Percentiles rank a stretch among this genome's conserved stretches.
Conservation (phyloP, 495 filamentous ascomycete species). For the Cercophora samala region DNA sequence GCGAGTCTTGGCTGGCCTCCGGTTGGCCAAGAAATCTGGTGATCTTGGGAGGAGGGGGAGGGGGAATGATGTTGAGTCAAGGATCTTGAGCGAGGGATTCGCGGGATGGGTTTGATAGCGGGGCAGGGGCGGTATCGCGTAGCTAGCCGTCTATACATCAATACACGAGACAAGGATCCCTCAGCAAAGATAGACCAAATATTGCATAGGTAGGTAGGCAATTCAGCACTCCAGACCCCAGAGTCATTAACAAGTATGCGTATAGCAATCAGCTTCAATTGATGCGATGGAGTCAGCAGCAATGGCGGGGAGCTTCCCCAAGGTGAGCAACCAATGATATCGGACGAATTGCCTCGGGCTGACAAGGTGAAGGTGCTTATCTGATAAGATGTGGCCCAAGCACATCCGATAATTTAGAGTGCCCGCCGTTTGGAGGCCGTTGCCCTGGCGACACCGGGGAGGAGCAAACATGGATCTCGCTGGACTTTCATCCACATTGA, state of each 20-base stretch:
- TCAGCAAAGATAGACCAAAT: background rate
- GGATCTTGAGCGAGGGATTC: background rate
- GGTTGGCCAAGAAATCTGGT: background rate
- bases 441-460: conserved; percentile 15
- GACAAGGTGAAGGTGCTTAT: conserved; percentile 11
- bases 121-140: background rate
- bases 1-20: conserved; percentile 12
- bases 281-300: conserved; percentile 3
- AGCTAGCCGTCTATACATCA: background rate
- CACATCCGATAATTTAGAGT: background rate
- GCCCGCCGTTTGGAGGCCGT: background rate
- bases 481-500: conserved; percentile 16
- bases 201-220: background rate
- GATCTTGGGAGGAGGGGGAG: background rate
- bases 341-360: background rate
- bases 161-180: conserved; percentile 3
- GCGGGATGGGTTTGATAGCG: background rate
- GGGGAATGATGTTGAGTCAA: background rate
- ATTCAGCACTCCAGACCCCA: background rate
- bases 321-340: conserved; percentile 14
- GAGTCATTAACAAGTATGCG: background rate
- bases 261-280: background rate
- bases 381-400: background rate
- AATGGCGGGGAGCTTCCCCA: conserved; percentile 16
- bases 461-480: conserved; percentile 12